Evolutionary conservation across 257 asterid genomes (phyloP).

Genomic region (Penstemon davidsonii): DNA sequence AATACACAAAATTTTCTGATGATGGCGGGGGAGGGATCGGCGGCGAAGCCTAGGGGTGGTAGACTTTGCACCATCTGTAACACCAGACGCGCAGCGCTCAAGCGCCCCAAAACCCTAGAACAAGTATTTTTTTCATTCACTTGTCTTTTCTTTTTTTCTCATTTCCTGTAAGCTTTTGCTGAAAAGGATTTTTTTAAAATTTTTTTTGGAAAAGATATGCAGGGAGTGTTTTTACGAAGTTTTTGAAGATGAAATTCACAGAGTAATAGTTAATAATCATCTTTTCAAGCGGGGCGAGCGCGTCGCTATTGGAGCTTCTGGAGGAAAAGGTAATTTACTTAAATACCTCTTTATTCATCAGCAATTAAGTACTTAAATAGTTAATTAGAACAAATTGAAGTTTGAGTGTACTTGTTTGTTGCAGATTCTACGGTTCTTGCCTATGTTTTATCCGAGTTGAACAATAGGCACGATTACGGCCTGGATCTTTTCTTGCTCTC

Average conservation of each 20-base stretch:
- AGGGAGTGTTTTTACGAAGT: slow-evolving; percentile 82
- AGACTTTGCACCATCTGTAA: slow-evolving; percentile 64
- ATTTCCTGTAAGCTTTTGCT: not conserved
- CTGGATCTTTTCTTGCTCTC: slow-evolving; percentile 93
- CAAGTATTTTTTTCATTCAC: slow-evolving; percentile 42
- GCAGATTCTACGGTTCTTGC: slow-evolving; percentile 99
- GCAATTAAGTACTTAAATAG: not conserved
- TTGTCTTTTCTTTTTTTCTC: not conserved
- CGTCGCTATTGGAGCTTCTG: slow-evolving; percentile 96
- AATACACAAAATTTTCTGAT: slow-evolving; percentile 3
- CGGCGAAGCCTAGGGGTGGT: slow-evolving; percentile 54
- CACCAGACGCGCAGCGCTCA: slow-evolving; percentile 72
- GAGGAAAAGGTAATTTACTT: slow-evolving; percentile 77
- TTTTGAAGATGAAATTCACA: slow-evolving; percentile 89
- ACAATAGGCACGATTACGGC: slow-evolving; percentile 79
- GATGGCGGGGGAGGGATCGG: slow-evolving; percentile 37
- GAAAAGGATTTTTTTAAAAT: not conserved
- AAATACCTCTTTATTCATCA: not conserved
- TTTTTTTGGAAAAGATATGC: slow-evolving; percentile 58
- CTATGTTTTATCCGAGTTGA: slow-evolving; percentile 81
- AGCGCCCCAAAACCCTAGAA: slow-evolving; percentile 93
- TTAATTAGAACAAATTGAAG: not conserved
- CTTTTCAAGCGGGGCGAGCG: slow-evolving; percentile 91
- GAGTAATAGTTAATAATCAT: slow-evolving; percentile 69
- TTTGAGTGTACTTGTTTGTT: slow-evolving; percentile 9